Evolutionary conservation across 192 early-diverging fungal genomes (phyloP).

Genomic region (Kappamyces sp.): DNA sequence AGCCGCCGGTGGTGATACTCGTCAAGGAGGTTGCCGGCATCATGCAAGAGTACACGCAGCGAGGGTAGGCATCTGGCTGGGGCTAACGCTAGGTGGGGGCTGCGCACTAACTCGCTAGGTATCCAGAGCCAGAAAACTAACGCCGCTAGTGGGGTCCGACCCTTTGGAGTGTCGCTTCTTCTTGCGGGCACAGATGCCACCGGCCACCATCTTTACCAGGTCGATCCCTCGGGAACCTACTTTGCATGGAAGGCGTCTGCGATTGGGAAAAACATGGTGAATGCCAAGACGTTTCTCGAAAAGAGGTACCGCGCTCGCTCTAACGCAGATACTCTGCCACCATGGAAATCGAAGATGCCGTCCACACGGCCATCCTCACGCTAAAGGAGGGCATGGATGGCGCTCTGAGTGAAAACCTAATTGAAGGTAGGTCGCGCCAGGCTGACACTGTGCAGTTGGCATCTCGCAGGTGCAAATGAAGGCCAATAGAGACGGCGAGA

Average conservation of each 20-base stretch:
- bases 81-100: neutral
- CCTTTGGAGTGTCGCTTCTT: slow-evolving; percentile 97
- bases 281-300: slow-evolving; percentile 98
- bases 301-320: slow-evolving; percentile 61
- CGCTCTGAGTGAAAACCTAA: slow-evolving; percentile 89
- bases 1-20: slow-evolving; percentile 90
- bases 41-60: slow-evolving; percentile 99
- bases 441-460: slow-evolving; percentile 52
- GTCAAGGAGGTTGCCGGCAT: slow-evolving; percentile 95
- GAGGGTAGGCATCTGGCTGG: slow-evolving; percentile 56
- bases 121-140: no score
- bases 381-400: slow-evolving; percentile 99
- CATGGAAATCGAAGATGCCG: slow-evolving; percentile 97
- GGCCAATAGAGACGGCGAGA: slow-evolving; percentile 48
- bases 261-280: slow-evolving; percentile 99
- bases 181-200: slow-evolving; percentile 90
- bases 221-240: slow-evolving; percentile 98
- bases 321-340: slow-evolving; percentile 68
- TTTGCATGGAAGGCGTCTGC: slow-evolving; percentile 99
- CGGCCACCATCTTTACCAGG: slow-evolving; percentile 93
- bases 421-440: slow-evolving; percentile 46
- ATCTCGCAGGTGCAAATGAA: slow-evolving; percentile 54
- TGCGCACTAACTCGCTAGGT: neutral
- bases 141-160: slow-evolving; percentile 83
- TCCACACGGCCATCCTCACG: slow-evolving; percentile 98